Conservation (phyloP, 2,329 filamentous ascomycete genomes). For the Aaosphaeria pasadenensis region DNA sequence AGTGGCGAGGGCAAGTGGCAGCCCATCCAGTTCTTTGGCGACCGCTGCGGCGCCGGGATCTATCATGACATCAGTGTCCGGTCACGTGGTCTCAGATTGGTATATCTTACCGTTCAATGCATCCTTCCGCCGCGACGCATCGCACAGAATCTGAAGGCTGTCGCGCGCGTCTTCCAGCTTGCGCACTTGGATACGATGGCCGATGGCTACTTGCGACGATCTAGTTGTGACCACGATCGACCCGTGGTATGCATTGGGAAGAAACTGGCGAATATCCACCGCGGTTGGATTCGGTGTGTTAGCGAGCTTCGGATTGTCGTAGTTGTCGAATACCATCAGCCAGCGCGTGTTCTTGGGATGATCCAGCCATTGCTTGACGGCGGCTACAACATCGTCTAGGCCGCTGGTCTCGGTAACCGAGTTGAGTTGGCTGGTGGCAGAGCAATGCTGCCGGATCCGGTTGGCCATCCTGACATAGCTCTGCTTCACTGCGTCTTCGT, state of each 20-base stretch:
- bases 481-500: slow-evolving; percentile 8
- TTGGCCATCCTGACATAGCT: slow-evolving; percentile 4
- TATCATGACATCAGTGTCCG: slow-evolving; percentile 9
- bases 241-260: slow-evolving; percentile 33
- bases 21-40: slow-evolving; percentile 7
- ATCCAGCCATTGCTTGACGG: slow-evolving; percentile 38
- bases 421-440: slow-evolving; percentile 12
- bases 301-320: slow-evolving; percentile 36
- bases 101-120: slow-evolving; percentile 21
- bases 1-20: slow-evolving; percentile 12
- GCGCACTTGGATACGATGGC: slow-evolving; percentile 26
- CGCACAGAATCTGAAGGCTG: slow-evolving; percentile 32
- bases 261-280: slow-evolving; percentile 25
- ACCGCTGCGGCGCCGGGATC: slow-evolving; percentile 20
- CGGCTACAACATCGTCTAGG: slow-evolving; percentile 19
- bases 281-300: slow-evolving; percentile 6
- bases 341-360: slow-evolving; percentile 32
- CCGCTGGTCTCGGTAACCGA: slow-evolving; percentile 12
- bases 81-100: too few species aligned
- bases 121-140: slow-evolving; percentile 16
- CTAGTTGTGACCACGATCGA: slow-evolving; percentile 44
- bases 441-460: slow-evolving; percentile 15
- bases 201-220: slow-evolving; percentile 30
- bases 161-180: slow-evolving; percentile 33
- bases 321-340: slow-evolving; percentile 40